A percentile compares a stretch with the other conserved stretches of the same genome.
Conservation (phyloP, 805 yeast genomes). For the Lachancea kluyveri region DNA sequence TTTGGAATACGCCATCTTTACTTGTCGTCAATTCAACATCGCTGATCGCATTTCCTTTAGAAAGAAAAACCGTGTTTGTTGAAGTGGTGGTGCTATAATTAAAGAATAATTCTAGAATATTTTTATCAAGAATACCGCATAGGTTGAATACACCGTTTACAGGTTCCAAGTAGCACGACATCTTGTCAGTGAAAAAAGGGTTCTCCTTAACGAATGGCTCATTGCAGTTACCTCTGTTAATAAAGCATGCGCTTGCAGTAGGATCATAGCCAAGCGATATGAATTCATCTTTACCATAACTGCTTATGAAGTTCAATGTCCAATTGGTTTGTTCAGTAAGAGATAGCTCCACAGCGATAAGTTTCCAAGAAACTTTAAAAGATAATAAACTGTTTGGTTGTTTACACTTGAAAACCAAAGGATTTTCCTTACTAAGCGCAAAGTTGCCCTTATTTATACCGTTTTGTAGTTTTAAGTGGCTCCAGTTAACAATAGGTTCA, state of each 20-base stretch:
- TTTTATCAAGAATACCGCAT: conserved; percentile 28
- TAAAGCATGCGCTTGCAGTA: conserved; percentile 18
- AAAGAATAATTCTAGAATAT: conserved; percentile 28
- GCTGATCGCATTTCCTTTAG: conserved; percentile 14
- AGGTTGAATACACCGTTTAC: conserved; percentile 9
- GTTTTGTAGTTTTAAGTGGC: conserved; percentile 4
- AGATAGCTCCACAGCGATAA: conserved; percentile 16
- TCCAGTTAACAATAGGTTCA: conserved; percentile 19
- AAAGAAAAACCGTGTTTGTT: conserved; percentile 29
- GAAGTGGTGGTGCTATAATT: conserved; percentile 26
- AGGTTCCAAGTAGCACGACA: conserved; percentile 22
- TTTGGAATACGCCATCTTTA: conserved; percentile 8
- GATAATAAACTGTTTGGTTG: conserved; percentile 22
- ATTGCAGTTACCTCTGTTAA: conserved; percentile 24
- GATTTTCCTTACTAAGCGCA: conserved; percentile 2
- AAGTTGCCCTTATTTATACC: conserved; percentile 4
- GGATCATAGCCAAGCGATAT: conserved; percentile 26
- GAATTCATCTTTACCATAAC: conserved; percentile 13
- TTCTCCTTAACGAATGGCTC: conserved; percentile 17
- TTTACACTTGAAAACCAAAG: conserved; percentile 5
- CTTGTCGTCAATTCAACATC: conserved; percentile 11
- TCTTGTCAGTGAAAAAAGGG: conserved; percentile 25
- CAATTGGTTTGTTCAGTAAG: conserved; percentile 13
- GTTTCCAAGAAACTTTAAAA: conserved; percentile 21
- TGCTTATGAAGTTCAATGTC: conserved; percentile 12